A percentile compares a stretch with the other conserved stretches of the same genome.
phyloP scores from a whole-genome alignment of 202 grass and related monocot genomes.

The Saccharum hybrid region DNA sequence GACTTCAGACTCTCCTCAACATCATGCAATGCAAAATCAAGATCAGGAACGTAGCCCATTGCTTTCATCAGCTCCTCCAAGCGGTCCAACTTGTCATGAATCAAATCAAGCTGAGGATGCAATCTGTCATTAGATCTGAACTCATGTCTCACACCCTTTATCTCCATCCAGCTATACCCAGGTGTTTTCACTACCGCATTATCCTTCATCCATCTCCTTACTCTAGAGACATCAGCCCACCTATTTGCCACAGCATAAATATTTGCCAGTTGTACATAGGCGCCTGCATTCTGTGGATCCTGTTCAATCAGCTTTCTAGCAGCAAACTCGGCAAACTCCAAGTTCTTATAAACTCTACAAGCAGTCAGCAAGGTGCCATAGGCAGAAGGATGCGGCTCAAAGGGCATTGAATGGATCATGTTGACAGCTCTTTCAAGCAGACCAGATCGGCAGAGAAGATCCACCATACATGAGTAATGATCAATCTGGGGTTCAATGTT shows the following conservation, averaged over 20 bases:
- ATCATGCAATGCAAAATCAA: constrained; percentile 63
- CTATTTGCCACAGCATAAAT: constrained; percentile 57
- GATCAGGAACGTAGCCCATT: constrained; percentile 58
- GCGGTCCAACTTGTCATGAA: constrained; percentile 56
- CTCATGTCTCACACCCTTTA: constrained; percentile 60
- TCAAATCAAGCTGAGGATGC: constrained; percentile 59
- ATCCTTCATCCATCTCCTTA: constrained; percentile 69
- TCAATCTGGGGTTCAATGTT: constrained; percentile 46
- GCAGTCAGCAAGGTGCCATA: constrained; percentile 58
- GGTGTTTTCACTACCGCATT: constrained; percentile 66
- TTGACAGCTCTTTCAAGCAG: constrained; percentile 51
- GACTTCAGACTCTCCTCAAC: constrained; percentile 57
- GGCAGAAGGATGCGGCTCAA: constrained; percentile 60
- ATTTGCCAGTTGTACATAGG: constrained; percentile 70
- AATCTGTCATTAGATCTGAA: constrained; percentile 72
- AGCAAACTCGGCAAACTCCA: constrained; percentile 59
- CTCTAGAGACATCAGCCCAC: constrained; percentile 65
- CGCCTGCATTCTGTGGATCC: constrained; percentile 48
- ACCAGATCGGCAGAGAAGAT: constrained; percentile 69
- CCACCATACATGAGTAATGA: constrained; percentile 75
- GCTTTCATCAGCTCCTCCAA: constrained; percentile 58
- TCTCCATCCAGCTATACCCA: constrained; percentile 71
- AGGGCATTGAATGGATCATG: constrained; percentile 61
- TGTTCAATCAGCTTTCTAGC: constrained; percentile 53
- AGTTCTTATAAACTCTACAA: constrained; percentile 57